Percentiles rank a stretch among this genome's conserved stretches.
phyloP scores from a whole-genome alignment of 768 basidiomycete species.

The Collybiopsis luxurians region DNA sequence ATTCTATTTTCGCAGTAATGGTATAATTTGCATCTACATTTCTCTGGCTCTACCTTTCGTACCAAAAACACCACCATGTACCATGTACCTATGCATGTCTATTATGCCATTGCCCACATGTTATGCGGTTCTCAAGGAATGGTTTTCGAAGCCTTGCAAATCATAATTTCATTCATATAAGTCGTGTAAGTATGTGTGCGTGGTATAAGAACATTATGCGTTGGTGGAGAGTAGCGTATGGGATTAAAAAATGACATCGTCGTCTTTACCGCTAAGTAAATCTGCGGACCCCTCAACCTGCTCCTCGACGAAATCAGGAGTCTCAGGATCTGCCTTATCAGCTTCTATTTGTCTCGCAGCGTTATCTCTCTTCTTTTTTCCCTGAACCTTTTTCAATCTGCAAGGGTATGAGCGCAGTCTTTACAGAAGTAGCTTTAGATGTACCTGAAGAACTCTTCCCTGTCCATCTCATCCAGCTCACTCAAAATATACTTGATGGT shows the following conservation, averaged over 20 bases:
- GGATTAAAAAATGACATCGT: constrained; percentile 86
- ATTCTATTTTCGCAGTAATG: constrained; percentile 32
- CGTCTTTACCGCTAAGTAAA: constrained; percentile 83
- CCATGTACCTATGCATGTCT: constrained; percentile 65
- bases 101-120: constrained; percentile 28
- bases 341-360: constrained; percentile 37
- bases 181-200: neutral
- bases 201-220: neutral
- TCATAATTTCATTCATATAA: constrained; percentile 6
- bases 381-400: constrained; percentile 95
- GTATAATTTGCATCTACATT: constrained; percentile 20
- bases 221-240: neutral
- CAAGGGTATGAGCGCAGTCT: constrained; percentile 2
- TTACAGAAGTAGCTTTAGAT: neutral
- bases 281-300: constrained; percentile 45
- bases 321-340: constrained; percentile 25
- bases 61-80: constrained; percentile 40
- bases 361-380: constrained; percentile 90
- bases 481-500: constrained; percentile 98
- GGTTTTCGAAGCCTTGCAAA: constrained; percentile 13
- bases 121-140: constrained; percentile 55
- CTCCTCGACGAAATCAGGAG: constrained; percentile 23
- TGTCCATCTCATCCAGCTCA: constrained; percentile 98
- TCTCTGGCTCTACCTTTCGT: constrained; percentile 22
- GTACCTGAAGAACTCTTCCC: constrained; percentile 90